Evolutionary conservation across 2,329 filamentous ascomycete genomes (phyloP).

Genomic region (Blastomyces parvus): DNA sequence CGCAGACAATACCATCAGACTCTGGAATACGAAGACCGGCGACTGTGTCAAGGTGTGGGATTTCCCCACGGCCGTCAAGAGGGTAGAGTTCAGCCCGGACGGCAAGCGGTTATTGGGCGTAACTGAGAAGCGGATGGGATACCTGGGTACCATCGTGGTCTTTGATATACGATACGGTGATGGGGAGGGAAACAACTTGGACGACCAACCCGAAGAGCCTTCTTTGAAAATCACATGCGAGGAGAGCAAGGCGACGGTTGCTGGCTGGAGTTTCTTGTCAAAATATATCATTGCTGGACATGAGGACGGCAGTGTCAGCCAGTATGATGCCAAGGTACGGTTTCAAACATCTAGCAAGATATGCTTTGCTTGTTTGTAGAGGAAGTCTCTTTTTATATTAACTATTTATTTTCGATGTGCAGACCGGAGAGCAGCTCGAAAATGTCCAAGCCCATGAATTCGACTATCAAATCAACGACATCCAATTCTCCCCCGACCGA

Average conservation of each 20-base stretch:
- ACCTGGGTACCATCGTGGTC: conserved; percentile 86
- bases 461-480: conserved; percentile 73
- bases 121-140: conserved; percentile 97
- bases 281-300: conserved; percentile 97
- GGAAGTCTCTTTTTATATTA: background rate
- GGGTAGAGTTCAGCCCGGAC: conserved; percentile 94
- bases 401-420: conserved; percentile 7
- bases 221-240: conserved; percentile 82
- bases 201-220: conserved; percentile 76
- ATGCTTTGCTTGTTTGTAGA: background rate
- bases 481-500: conserved; percentile 88
- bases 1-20: conserved; percentile 93
- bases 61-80: conserved; percentile 92
- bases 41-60: conserved; percentile 96
- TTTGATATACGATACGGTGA: conserved; percentile 79
- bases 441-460: conserved; percentile 79
- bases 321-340: conserved; percentile 77
- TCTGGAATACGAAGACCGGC: conserved; percentile 93
- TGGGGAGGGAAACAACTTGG: conserved; percentile 42
- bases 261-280: conserved; percentile 87
- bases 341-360: background rate
- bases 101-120: conserved; percentile 83
- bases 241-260: conserved; percentile 93
- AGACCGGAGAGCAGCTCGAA: conserved; percentile 71
- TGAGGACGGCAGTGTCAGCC: conserved; percentile 86